Evolutionary conservation across 2,329 filamentous ascomycete genomes (phyloP).

Genomic region (Ceratocystiopsis brevicomis): DNA sequence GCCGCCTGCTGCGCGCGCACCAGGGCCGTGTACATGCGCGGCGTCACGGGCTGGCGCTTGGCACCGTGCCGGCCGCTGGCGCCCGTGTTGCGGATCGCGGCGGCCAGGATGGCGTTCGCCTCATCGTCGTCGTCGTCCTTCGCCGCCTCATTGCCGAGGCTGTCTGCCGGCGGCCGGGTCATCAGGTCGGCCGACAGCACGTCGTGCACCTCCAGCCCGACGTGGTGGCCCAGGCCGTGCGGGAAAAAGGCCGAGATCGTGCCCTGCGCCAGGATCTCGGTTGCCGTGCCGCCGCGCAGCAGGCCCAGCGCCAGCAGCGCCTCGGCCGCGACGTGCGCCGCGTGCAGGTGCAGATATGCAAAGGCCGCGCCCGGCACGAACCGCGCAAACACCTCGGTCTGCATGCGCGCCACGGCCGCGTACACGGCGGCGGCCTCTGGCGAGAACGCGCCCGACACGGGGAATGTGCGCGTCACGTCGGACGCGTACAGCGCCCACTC

Average conservation of each 20-base stretch:
- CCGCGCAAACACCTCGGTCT: slow-evolving; percentile 49
- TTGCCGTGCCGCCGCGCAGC: slow-evolving; percentile 38
- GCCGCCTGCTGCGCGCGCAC: slow-evolving; percentile 7
- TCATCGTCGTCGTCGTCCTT: neutral
- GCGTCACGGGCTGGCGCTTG: slow-evolving; percentile 24
- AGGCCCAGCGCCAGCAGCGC: slow-evolving; percentile 57
- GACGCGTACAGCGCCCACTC: slow-evolving; percentile 76
- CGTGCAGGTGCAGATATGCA: slow-evolving; percentile 52
- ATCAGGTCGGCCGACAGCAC: slow-evolving; percentile 25
- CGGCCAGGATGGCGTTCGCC: neutral
- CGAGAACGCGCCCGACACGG: slow-evolving; percentile 50
- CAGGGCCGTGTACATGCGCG: slow-evolving; percentile 17
- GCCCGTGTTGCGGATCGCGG: neutral
- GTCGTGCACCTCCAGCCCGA: slow-evolving; percentile 48
- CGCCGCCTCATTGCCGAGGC: too few relatives aligned
- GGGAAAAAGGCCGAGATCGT: slow-evolving; percentile 45
- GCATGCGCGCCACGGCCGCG: slow-evolving; percentile 63
- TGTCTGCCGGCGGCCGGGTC: slow-evolving; percentile 4
- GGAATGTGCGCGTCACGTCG: slow-evolving; percentile 79
- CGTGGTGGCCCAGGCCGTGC: slow-evolving; percentile 45
- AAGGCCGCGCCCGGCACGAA: slow-evolving; percentile 52
- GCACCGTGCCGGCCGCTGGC: slow-evolving; percentile 12
- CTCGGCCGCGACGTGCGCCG: slow-evolving; percentile 51
- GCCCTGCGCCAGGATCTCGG: slow-evolving; percentile 33
- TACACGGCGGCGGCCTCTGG: slow-evolving; percentile 56